Percentiles rank a stretch among this genome's conserved stretches.
These are phyloP conservation scores for Boletus subcaerulescens DNA, from an alignment of 768 basidiomycete species.

Conservation along the genomic window DNA sequence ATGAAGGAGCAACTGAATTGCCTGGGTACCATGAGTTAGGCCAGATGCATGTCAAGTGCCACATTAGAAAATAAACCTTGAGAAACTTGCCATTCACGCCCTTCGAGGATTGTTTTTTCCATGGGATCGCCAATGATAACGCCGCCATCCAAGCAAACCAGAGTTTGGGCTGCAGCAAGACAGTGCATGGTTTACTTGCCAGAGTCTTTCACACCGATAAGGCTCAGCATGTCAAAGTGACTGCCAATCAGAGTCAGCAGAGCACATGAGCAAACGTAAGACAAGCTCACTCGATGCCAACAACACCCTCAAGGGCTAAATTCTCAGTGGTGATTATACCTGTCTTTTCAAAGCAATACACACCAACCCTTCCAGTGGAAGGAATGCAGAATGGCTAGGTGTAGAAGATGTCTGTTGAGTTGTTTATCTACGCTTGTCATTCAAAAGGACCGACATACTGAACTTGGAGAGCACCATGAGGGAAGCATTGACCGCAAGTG, in stretches of 20 bases:
- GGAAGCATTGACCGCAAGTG: constrained; percentile 92
- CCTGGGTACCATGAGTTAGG: constrained; percentile 32
- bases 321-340: constrained; percentile 98
- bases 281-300: constrained; percentile 78
- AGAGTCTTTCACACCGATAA: constrained; percentile 78
- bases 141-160: constrained; percentile 93
- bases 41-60: background rate
- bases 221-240: constrained; percentile 52
- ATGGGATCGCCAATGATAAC: constrained; percentile 96
- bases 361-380: constrained; percentile 90
- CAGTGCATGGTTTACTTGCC: constrained; percentile 77
- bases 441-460: constrained; percentile 47
- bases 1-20: constrained; percentile 62
- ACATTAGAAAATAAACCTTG: constrained; percentile 46
- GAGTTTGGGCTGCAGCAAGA: constrained; percentile 91
- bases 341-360: constrained; percentile 99
- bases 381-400: constrained; percentile 99
- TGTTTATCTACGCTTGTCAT: background rate
- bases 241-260: constrained; percentile 35
- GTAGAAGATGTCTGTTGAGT: constrained; percentile 84
- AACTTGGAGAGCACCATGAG: constrained; percentile 91
- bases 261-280: background rate
- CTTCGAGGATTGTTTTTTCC: constrained; percentile 95
- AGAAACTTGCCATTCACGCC: constrained; percentile 81
- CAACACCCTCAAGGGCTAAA: constrained; percentile 90